Base-by-base conservation (phyloP, 2,329 filamentous ascomycete species). In the Lachnellula hyalina region DNA sequence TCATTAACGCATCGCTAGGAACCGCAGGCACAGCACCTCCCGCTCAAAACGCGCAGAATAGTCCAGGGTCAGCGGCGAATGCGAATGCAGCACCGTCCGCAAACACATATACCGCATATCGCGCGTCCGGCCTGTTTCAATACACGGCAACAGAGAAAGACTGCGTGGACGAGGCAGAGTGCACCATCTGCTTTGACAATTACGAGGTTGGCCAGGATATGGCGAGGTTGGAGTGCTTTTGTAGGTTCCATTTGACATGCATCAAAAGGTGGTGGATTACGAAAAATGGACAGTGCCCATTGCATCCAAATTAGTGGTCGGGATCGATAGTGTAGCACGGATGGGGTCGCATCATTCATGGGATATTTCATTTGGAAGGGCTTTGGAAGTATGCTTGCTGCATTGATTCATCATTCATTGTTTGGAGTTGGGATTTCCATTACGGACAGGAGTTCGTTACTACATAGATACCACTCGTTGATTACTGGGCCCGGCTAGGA, bases 91-190 rank as follows among this genome's bases (percentile, higher is more conserved):
- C 7, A 28, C 14, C 8, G 28, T 4, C 52, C 35, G 35, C 55
- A 34, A 35, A 50, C 6, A 41, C 54, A 2, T 41, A 56, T 11
- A 51, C 66, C 62, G 47, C 67, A 69, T 9, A 65, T 68, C 73
- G 81, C 19, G 72, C 77, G 53, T 83, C 80, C 0, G 81, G 82
- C 50, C 83, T 86, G 74, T 84, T 86, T 59, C 79, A 81, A 0
- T 87, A 87, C 62, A 60, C 73, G 21, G 83, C 84, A 1, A 86
- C 83, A 9, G 84, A 86, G 64, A 87, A 86, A 71, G 84, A 87
- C 67, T 85, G 82, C 61, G 77, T 84, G n/a, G 81, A 85, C 60
- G 80, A 81, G 55, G 83, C 82, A 3, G 84, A 87, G 69, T 86
- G 83, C 65, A 85, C 82, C 5, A 86, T 87, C 49, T 87, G 84